Base-by-base conservation (phyloP, 768 basidiomycete genomes). In the Rhodotorula diobovata region DNA sequence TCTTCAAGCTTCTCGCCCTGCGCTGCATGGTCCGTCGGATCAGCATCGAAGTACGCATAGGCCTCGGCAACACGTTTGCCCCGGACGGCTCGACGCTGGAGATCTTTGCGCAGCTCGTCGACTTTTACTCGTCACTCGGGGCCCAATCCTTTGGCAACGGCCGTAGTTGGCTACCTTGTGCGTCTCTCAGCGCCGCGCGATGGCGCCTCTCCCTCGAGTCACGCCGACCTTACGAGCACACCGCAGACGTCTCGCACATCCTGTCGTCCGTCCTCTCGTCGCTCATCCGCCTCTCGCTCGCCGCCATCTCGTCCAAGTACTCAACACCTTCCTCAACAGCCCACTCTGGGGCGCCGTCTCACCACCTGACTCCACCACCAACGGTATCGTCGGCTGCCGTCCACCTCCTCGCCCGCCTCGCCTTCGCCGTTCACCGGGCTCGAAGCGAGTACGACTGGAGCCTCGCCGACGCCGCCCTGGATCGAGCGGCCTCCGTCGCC, bases 221-320 rank as follows among this genome's bases (percentile, higher is more conserved):
- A 8, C 39, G 9, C 39, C 39, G 7, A 18, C 41, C 20, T 50
- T 48, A 0, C 43, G 43, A 15, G 41, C 9, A 50, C 58, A 23
- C 30, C 30, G 15, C 63, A 75, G 74, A 75, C 35, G 51, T 70
- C 2, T 58, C 61, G 8, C 74, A 75, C 61, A 60, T 75, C 25
- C 61, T 75, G 25, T 75, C 74, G 4, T 75, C 74, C 23, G 62
- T 67, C 30, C 57, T 75, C 18, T 75, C 74, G 28, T 75, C 74
- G 56, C 67, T 75, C 41, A 63, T 75, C 57, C 73, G 73, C 41
- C 67, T 75, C 35, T 60, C 66, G 7, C 67, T 75, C 60, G 74
- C 74, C 15, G 56, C 53, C 41, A 32, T 72, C 61, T 46, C 61
- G 12, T n/a, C 41, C 50, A 45, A 32, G 34, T 51, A 54, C n/a